phyloP scores from a whole-genome alignment of 2,329 filamentous ascomycete genomes.

The Colletotrichum incanum region DNA sequence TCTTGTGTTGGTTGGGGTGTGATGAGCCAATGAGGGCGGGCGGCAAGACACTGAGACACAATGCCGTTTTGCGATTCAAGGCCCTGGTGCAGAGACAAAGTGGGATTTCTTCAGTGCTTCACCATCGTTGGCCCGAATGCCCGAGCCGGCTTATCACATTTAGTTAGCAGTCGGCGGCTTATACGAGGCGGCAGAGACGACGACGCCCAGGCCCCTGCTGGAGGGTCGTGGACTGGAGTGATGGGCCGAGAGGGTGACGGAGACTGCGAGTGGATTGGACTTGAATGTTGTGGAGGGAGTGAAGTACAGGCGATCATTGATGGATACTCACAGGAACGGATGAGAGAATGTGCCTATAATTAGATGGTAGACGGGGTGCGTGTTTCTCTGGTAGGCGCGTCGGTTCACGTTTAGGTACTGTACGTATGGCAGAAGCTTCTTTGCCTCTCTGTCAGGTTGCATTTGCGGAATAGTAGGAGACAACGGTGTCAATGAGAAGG shows the following conservation, averaged over 20 bases:
- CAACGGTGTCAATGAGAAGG: neutral
- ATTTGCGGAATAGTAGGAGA: neutral
- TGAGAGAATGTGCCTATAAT: constrained; percentile 1
- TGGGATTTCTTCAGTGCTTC: constrained; percentile 32
- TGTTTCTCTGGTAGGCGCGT: neutral
- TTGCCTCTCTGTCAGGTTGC: neutral
- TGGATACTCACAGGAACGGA: constrained; percentile 1
- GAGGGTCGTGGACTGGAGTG: constrained; percentile 10
- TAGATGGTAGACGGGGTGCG: constrained; percentile 17
- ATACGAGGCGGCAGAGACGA: constrained; percentile 14
- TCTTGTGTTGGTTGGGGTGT: constrained; percentile 15
- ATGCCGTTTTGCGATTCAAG: constrained; percentile 42
- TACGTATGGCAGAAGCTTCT: neutral
- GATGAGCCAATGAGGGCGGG: constrained; percentile 29
- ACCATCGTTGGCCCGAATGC: constrained; percentile 30
- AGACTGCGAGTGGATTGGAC: constrained; percentile 25
- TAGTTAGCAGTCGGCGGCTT: constrained; percentile 14
- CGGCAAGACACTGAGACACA: constrained; percentile 43
- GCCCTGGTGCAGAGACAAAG: constrained; percentile 27
- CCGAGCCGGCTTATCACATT: constrained; percentile 25
- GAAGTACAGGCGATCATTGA: constrained; percentile 11
- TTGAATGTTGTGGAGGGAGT: constrained; percentile 14
- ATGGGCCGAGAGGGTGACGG: constrained; percentile 16
- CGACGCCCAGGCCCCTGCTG: constrained; percentile 3
- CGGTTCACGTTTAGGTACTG: no score